A percentile compares a stretch with the other conserved stretches of the same genome.
Conservation (phyloP, 1,284 basidiomycete genomes). For the Ustilago curta region DNA sequence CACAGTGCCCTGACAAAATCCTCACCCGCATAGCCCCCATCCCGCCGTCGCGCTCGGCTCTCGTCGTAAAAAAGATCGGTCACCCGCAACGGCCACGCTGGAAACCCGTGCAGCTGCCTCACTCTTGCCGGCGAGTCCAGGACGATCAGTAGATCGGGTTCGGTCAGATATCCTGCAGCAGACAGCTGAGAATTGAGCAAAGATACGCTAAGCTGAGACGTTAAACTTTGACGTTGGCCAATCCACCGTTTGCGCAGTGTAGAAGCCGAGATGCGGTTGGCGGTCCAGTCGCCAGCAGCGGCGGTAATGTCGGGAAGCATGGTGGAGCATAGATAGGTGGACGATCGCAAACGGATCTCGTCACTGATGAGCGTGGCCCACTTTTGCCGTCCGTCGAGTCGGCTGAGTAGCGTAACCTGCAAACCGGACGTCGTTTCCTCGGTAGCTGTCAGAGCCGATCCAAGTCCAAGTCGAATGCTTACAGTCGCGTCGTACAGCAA, state of each 20-base stretch:
- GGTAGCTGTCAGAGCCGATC: not conserved
- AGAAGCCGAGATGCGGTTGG: conserved; percentile 27
- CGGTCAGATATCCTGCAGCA: conserved; percentile 22
- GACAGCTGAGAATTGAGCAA: conserved; percentile 10
- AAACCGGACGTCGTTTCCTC: not conserved
- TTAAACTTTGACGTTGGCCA: conserved; percentile 3
- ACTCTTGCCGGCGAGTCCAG: conserved; percentile 10
- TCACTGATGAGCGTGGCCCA: conserved; percentile 12
- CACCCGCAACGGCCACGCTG: conserved; percentile 43
- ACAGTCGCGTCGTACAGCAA: conserved; percentile 7
- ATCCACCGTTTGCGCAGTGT: conserved; percentile 30
- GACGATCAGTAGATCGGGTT: conserved; percentile 40
- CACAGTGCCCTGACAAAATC: conserved; percentile 35
- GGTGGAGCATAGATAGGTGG: conserved; percentile 5
- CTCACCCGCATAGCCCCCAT: not conserved
- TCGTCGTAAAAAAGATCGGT: conserved; percentile 44
- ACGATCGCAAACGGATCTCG: not conserved
- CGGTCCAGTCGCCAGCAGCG: not conserved
- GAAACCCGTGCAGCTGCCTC: conserved; percentile 35
- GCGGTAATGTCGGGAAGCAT: conserved; percentile 15
- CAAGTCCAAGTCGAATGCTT: conserved; percentile 14
- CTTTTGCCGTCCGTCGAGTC: conserved; percentile 16
- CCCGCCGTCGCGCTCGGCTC: not conserved
- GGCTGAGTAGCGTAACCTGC: conserved; percentile 21
- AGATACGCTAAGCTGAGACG: conserved; percentile 12